Evolutionary conservation across 768 basidiomycete genomes (phyloP).

Genomic region (Pseudohyphozyma bogoriensis): DNA sequence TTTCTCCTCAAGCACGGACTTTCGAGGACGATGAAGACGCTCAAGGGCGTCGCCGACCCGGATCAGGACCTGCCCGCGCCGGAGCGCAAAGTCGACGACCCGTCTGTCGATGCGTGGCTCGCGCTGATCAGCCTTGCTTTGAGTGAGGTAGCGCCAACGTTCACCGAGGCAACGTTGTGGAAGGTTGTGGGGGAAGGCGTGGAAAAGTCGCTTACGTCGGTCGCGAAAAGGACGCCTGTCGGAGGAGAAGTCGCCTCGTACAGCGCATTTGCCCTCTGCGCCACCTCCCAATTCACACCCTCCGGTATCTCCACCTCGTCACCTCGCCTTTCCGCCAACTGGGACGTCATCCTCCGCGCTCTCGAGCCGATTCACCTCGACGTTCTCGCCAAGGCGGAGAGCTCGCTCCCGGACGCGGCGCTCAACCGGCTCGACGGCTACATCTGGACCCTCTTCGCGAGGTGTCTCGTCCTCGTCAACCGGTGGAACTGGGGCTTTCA

Average conservation of each 20-base stretch:
- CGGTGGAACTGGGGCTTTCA: slow-evolving; percentile 67
- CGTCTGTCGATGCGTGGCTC: slow-evolving; percentile 61
- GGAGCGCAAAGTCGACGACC: not conserved
- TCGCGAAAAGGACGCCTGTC: slow-evolving; percentile 8
- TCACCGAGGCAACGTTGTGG: slow-evolving; percentile 20
- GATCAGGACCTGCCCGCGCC: slow-evolving; percentile 39
- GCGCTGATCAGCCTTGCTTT: slow-evolving; percentile 54
- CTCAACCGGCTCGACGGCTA: slow-evolving; percentile 59
- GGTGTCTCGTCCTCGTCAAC: slow-evolving; percentile 62
- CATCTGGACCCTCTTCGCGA: slow-evolving; percentile 54
- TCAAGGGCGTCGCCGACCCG: slow-evolving; percentile 39
- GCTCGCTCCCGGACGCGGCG: slow-evolving; percentile 35
- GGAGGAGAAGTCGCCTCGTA: slow-evolving; percentile 60
- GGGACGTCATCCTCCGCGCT: slow-evolving; percentile 55
- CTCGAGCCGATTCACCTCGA: slow-evolving; percentile 52
- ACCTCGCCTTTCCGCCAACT: slow-evolving; percentile 48
- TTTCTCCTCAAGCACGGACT: slow-evolving; percentile 51
- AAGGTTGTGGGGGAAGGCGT: slow-evolving; percentile 15
- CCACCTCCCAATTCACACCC: slow-evolving; percentile 65
- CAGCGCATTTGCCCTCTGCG: slow-evolving; percentile 56
- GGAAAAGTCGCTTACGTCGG: not conserved
- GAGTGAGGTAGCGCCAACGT: slow-evolving; percentile 2
- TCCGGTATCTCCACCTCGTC: slow-evolving; percentile 44
- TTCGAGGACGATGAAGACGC: slow-evolving; percentile 42
- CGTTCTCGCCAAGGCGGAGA: slow-evolving; percentile 43